Conservation (phyloP, 192 early-diverging fungal species). For the Rhizoclosmatium globosum region DNA sequence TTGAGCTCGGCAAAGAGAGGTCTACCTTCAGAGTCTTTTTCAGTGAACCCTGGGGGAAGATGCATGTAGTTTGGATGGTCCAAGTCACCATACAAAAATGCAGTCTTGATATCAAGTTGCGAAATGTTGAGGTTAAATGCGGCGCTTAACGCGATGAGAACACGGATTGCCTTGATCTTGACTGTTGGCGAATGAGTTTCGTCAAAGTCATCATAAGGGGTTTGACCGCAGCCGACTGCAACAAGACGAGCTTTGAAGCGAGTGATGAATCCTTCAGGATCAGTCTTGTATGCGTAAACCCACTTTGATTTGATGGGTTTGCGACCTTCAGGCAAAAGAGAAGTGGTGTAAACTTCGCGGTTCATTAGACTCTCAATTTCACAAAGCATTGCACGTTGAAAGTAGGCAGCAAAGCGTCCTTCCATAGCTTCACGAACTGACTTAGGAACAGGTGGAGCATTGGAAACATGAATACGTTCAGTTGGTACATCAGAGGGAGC, state of each 20-base stretch:
- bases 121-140: too few species aligned
- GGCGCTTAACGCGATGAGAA: too few species aligned
- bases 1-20: not conserved
- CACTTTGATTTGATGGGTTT: not conserved
- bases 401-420: not conserved
- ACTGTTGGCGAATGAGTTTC: too few species aligned
- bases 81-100: not conserved
- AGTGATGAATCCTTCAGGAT: not conserved
- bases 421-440: not conserved
- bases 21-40: not conserved
- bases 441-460: not conserved
- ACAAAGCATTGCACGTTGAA: not conserved
- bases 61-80: not conserved
- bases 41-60: not conserved
- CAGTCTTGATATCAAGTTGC: not conserved
- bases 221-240: too few species aligned
- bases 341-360: too few species aligned
- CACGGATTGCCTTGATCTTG: too few species aligned
- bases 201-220: too few species aligned
- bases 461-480: not conserved
- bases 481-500: not conserved
- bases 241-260: too few species aligned
- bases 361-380: not conserved
- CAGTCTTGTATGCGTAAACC: conserved; percentile 2
- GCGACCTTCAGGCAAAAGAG: not conserved